These are phyloP conservation scores for Phytophthora citricola DNA, from an alignment of 352 stramenopile genomes.

Conservation along the genomic window DNA sequence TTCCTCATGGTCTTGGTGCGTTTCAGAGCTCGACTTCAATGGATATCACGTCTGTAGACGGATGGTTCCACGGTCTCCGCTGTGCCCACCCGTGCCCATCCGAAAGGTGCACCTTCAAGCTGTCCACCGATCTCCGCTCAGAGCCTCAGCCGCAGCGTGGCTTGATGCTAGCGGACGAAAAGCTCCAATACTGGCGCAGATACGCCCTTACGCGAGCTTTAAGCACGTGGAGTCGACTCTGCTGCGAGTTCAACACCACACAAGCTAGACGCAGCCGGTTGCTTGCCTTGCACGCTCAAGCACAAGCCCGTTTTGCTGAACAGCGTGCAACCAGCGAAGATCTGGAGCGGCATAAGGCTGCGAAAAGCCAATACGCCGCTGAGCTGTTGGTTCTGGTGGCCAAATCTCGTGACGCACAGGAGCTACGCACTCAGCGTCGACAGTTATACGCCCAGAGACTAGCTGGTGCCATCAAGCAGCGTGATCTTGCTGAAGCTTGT, in stretches of 20 bases:
- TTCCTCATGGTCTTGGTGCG: constrained; percentile 46
- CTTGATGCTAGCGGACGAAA: constrained; percentile 30
- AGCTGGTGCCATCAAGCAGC: constrained; percentile 28
- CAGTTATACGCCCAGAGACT: constrained; percentile 34
- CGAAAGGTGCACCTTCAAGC: constrained; percentile 7
- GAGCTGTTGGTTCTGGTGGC: constrained; percentile 28
- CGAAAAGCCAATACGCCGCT: constrained; percentile 14
- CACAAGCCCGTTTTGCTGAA: constrained; percentile 41
- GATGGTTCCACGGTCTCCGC: constrained; percentile 58
- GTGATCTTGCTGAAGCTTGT: constrained; percentile 42
- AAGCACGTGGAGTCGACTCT: constrained; percentile 16
- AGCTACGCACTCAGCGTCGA: constrained; percentile 26
- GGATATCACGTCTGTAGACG: constrained; percentile 21
- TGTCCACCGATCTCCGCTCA: constrained; percentile 5
- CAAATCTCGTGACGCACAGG: constrained; percentile 28
- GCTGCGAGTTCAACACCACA: constrained; percentile 8
- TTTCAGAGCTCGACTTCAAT: constrained; percentile 25
- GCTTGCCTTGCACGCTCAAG: constrained; percentile 29
- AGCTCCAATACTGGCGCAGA: constrained; percentile 28
- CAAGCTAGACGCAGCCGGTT: constrained; percentile 19
- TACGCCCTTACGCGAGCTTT: constrained; percentile 17
- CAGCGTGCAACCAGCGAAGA: constrained; percentile 24
- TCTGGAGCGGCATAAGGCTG: constrained; percentile 17
- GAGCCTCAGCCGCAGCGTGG: constrained; percentile 26
- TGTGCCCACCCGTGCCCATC: constrained; percentile 37